phyloP scores from a whole-genome alignment of 2,329 filamentous ascomycete species.

The Aspergillus persii region DNA sequence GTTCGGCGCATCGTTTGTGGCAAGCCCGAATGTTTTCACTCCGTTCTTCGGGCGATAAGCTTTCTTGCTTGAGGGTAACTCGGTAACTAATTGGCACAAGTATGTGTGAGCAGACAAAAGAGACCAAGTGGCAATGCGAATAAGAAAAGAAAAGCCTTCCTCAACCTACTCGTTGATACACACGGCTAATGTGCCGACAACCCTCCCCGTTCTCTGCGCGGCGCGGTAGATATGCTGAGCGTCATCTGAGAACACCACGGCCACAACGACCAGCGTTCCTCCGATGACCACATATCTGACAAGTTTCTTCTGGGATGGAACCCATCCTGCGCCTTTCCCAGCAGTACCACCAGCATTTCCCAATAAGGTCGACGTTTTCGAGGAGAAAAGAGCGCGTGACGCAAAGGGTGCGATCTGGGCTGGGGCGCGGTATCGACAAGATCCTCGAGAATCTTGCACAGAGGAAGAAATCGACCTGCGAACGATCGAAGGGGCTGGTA shows the following conservation, averaged over 20 bases:
- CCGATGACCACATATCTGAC: slow-evolving; percentile 35
- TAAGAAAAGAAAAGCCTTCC: background rate
- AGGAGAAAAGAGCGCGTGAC: slow-evolving; percentile 18
- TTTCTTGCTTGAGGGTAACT: slow-evolving; percentile 70
- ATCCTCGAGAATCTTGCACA: background rate
- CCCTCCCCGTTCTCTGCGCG: slow-evolving; percentile 73
- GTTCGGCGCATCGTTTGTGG: slow-evolving; percentile 86
- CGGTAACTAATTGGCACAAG: slow-evolving; percentile 66
- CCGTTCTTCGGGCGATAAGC: slow-evolving; percentile 62
- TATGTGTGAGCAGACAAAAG: slow-evolving; percentile 9
- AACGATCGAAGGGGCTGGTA: background rate
- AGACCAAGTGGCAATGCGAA: background rate
- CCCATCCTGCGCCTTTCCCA: slow-evolving; percentile 10
- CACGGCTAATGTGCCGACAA: slow-evolving; percentile 69
- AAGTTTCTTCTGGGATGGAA: slow-evolving; percentile 21
- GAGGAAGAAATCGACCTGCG: background rate
- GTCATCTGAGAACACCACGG: slow-evolving; percentile 59
- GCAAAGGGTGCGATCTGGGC: background rate
- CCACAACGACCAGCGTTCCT: slow-evolving; percentile 41
- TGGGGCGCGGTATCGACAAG: background rate
- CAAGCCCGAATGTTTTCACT: slow-evolving; percentile 73
- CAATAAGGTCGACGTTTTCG: slow-evolving; percentile 15
- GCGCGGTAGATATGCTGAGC: slow-evolving; percentile 74
- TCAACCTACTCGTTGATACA: slow-evolving; percentile 81
- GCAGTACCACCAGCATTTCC: slow-evolving; percentile 8